Base-by-base conservation (phyloP, 2,329 filamentous ascomycete species). In the Aspergillus sojae region DNA sequence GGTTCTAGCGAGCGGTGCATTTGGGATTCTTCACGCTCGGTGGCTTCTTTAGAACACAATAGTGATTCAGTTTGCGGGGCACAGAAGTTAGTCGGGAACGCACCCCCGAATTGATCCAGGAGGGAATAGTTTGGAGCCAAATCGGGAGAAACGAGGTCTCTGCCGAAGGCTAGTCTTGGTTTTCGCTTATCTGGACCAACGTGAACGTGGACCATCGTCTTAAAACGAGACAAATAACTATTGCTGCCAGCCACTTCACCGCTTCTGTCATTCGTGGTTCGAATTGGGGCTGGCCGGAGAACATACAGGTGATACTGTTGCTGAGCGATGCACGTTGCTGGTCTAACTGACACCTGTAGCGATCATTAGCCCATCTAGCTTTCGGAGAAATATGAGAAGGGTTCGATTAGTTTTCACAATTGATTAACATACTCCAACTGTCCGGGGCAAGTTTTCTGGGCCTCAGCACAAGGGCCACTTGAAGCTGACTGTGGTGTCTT, bases 271-370 rank as follows among this genome's bases (percentile, higher is more conserved):
- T 57, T 58, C 50, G 64, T 58, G 58, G 54, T 41, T 32, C 26
- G 52, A 61, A 63, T 60, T 58, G 50, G 57, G 41, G 53, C 32
- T 61, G 54, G 30, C 28, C 45, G 58, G 23, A 66, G 58, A 26
- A 34, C 26, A 56, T 60, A 67, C 62, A 46, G 21, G 28, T 52
- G 45, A 58, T 57, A 39, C 53, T 58, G 67, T 46, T 63, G 48
- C 43, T 57, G 52, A 61, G 52, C 28, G 60, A 70, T 67, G 65
- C 67, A 66, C 62, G 62, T 65, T 66, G 59, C 63, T 70, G 65
- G 64, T 64, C 54, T 66, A 63, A 65, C 61, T 61, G 63, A 62
- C 65, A 66, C 61, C 71, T 76, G 73, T 73, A 76, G 67, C 60
- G 28, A 56, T 70, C 57, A 64, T 67, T 59, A 57, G 59, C 50